phyloP scores from a whole-genome alignment of 2,329 filamentous ascomycete genomes.

The Blumeriella jaapii region DNA sequence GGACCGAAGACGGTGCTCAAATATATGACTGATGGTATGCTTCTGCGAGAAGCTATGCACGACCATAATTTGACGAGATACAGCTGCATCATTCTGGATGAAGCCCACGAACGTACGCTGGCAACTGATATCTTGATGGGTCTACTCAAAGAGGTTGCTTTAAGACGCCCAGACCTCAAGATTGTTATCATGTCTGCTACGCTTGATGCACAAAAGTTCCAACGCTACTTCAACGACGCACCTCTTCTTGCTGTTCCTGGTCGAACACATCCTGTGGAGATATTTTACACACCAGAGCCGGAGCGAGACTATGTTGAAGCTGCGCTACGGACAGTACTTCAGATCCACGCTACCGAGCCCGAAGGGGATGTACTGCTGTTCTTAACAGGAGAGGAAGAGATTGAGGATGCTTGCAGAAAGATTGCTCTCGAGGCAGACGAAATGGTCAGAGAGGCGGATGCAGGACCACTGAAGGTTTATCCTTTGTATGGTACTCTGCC shows the following conservation, averaged over 20 bases:
- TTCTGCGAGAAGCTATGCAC: conserved; percentile 91
- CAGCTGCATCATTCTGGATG: conserved; percentile 95
- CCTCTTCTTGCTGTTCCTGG: conserved; percentile 89
- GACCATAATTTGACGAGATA: conserved; percentile 87
- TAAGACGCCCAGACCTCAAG: conserved; percentile 78
- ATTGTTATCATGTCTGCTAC: conserved; percentile 99
- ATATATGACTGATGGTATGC: conserved; percentile 99
- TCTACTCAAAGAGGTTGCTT: conserved; percentile 79
- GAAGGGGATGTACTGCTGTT: conserved; percentile 93
- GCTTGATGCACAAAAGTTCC: conserved; percentile 94
- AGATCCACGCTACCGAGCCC: conserved; percentile 87
- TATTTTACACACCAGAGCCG: conserved; percentile 94
- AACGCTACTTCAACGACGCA: conserved; percentile 91
- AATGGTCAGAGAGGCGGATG: conserved; percentile 80
- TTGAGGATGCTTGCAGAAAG: conserved; percentile 90
- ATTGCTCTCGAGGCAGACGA: conserved; percentile 86
- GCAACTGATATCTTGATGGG: conserved; percentile 98
- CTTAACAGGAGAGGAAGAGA: conserved; percentile 95
- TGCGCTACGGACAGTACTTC: conserved; percentile 83
- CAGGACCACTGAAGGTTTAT: conserved; percentile 81
- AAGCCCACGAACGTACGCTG: conserved; percentile 94
- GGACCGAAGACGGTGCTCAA: conserved; percentile 83
- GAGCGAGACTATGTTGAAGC: conserved; percentile 96
- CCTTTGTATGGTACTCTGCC: conserved; percentile 90
- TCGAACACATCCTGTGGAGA: conserved; percentile 91